Evolutionary conservation across 306 rosid species (phyloP), one percentile per base, ranked within the genome.

Genomic region (Acacia melanoxylon): DNA sequence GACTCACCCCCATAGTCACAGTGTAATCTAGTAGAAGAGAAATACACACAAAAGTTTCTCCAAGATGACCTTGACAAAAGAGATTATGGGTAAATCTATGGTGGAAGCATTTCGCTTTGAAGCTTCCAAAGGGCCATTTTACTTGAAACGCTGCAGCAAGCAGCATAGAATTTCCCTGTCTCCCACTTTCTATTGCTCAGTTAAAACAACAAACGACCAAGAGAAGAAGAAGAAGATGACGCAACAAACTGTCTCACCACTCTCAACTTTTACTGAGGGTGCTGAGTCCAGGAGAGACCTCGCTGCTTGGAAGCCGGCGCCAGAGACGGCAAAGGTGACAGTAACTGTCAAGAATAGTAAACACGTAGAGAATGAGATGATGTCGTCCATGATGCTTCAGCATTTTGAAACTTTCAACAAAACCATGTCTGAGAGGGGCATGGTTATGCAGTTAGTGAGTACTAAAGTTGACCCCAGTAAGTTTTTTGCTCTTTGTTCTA

Each of bases 381-480:
- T 72, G 80, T 69, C 14, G 80, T 68, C 58, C 44, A 59, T 20
- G 72, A 58, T 82, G 81, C 77, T 76, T 67, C 81, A 59, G 1
- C 41, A 29, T 22, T 79, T 84, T 33, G 83, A 51, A 61, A 1
- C 56, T 56, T 44, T 42, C 73, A 51, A 14, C 20, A 31, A 24
- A 65, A 24, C 37, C 15, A 5, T 7, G 22, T n/a, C 6, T 56
- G 77, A 20, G 22, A 51, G 44, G 52, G 81, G 70, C 59, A 16
- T 85, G 8, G 71, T 82, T 46, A 27, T 85, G 73, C 88, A 83
- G 74, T 79, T 87, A 56, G 85, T 80, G 37, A 85, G 85, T 76
- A 77, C 81, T 49, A 19, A 80, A 85, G 48, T 51, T 74, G 74
- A 85, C 41, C 79, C 82, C 0, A 20, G 90, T 85, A 82, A 84